phyloP scores from a whole-genome alignment of 2,329 filamentous ascomycete genomes.

The Pyrenochaeta sp. region DNA sequence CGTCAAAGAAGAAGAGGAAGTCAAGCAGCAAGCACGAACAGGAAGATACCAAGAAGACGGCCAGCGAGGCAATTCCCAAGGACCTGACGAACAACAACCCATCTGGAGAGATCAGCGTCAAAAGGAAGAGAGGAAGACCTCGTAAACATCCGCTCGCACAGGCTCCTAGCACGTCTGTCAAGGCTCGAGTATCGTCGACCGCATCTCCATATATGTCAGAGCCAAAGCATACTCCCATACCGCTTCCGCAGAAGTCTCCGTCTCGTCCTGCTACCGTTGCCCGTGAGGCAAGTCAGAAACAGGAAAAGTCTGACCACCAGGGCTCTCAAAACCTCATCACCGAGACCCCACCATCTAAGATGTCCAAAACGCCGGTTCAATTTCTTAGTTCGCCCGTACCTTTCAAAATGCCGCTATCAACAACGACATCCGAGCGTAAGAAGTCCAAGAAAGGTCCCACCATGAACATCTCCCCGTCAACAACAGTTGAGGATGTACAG shows the following conservation, averaged over 20 bases:
- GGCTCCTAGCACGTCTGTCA: background rate
- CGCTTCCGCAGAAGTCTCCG: constrained; percentile 17
- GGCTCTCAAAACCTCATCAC: constrained; percentile 16
- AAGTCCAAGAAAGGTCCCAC: constrained; percentile 3
- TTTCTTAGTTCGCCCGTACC: constrained; percentile 18
- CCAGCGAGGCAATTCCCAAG: background rate
- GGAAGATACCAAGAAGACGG: background rate
- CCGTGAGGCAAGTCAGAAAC: background rate
- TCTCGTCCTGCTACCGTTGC: background rate
- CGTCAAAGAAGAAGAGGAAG: background rate
- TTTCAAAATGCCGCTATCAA: constrained; percentile 13
- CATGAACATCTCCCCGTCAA: constrained; percentile 6
- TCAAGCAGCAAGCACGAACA: constrained; percentile 15
- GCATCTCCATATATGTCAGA: constrained; percentile 2
- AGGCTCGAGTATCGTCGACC: background rate
- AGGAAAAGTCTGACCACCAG: background rate
- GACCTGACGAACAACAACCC: background rate
- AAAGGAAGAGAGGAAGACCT: background rate
- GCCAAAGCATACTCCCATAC: constrained; percentile 19
- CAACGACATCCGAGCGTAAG: constrained; percentile 1
- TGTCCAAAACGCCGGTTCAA: constrained; percentile 2
- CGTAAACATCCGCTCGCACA: background rate
- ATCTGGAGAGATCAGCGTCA: background rate
- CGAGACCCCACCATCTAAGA: constrained; percentile 25
- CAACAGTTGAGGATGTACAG: background rate